Percentiles rank a stretch among this genome's conserved stretches.
Evolutionary conservation across 179 eudicot genomes (phyloP).

Genomic region (Gypsophila paniculata): DNA sequence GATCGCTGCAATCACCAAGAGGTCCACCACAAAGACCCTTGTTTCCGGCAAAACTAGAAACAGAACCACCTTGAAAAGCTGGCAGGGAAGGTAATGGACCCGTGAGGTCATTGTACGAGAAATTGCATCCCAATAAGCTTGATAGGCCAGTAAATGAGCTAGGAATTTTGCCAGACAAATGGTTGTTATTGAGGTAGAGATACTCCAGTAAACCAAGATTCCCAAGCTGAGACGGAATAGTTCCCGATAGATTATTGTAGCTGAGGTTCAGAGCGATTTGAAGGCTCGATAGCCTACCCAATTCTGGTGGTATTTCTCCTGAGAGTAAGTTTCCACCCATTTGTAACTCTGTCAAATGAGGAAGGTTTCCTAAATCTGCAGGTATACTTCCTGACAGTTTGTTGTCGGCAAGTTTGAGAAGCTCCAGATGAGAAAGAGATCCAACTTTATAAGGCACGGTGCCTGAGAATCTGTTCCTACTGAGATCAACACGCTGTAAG

Average conservation of each 20-base stretch:
- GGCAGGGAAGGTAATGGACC: slow-evolving; percentile 39
- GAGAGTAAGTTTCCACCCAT: slow-evolving; percentile 43
- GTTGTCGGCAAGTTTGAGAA: slow-evolving; percentile 39
- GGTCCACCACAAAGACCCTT: slow-evolving; percentile 36
- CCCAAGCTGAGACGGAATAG: slow-evolving; percentile 38
- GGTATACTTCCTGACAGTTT: slow-evolving; percentile 38
- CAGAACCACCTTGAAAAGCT: slow-evolving; percentile 22
- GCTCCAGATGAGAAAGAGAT: slow-evolving; percentile 35
- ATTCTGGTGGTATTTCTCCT: slow-evolving; percentile 35
- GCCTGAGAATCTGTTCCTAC: slow-evolving; percentile 31
- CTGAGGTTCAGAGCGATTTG: slow-evolving; percentile 40
- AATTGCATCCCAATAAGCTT: slow-evolving; percentile 37
- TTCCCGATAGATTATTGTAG: slow-evolving; percentile 39
- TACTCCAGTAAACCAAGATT: slow-evolving; percentile 33
- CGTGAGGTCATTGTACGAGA: slow-evolving; percentile 38
- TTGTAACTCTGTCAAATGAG: slow-evolving; percentile 38
- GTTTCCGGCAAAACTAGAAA: slow-evolving; percentile 34
- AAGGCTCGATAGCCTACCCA: slow-evolving; percentile 38
- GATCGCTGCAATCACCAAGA: slow-evolving; percentile 30
- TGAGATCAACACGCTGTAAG: slow-evolving; percentile 40
- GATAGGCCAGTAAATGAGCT: slow-evolving; percentile 29
- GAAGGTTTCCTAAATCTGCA: slow-evolving; percentile 29
- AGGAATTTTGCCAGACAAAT: slow-evolving; percentile 37
- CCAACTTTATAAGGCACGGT: slow-evolving; percentile 28
- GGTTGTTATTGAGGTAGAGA: slow-evolving; percentile 40